These are phyloP conservation scores for Podospora conica DNA, from an alignment of 495 filamentous ascomycete species.

Conservation along the genomic window DNA sequence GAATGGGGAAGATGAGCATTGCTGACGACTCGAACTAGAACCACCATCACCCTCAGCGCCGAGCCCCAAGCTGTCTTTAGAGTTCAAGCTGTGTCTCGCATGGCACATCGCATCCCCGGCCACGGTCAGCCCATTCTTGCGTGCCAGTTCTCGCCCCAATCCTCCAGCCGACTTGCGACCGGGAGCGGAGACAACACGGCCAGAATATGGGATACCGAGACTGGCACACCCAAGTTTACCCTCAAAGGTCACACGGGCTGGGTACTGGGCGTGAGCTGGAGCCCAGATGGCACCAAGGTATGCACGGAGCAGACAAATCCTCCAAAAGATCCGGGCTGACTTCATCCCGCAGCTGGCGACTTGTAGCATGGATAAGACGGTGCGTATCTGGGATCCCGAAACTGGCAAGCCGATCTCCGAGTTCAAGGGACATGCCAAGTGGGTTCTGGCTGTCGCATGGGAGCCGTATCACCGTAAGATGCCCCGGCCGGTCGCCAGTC, in stretches of 20 bases:
- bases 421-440: constrained; percentile 86
- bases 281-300: constrained; percentile 57
- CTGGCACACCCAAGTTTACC: constrained; percentile 81
- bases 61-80: constrained; percentile 92
- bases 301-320: not conserved
- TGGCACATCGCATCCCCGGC: constrained; percentile 79
- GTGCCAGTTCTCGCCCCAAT: constrained; percentile 78
- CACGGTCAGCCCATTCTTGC: constrained; percentile 90
- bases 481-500: not conserved
- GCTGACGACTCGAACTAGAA: constrained; percentile 12
- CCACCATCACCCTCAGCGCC: constrained; percentile 64
- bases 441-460: constrained; percentile 85
- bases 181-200: constrained; percentile 91
- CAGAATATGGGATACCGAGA: constrained; percentile 92
- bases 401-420: constrained; percentile 71
- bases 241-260: constrained; percentile 90
- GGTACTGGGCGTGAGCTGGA: constrained; percentile 85
- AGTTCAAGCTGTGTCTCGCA: constrained; percentile 85
- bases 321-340: not conserved
- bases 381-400: constrained; percentile 83
- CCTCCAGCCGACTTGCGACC: constrained; percentile 74
- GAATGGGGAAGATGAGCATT: not conserved
- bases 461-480: constrained; percentile 72
- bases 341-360: constrained; percentile 65
- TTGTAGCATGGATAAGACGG: constrained; percentile 87